A percentile compares a stretch with the other conserved stretches of the same genome.
Conservation (phyloP, 2,329 filamentous ascomycete genomes). For the Xylariaceae sp. region DNA sequence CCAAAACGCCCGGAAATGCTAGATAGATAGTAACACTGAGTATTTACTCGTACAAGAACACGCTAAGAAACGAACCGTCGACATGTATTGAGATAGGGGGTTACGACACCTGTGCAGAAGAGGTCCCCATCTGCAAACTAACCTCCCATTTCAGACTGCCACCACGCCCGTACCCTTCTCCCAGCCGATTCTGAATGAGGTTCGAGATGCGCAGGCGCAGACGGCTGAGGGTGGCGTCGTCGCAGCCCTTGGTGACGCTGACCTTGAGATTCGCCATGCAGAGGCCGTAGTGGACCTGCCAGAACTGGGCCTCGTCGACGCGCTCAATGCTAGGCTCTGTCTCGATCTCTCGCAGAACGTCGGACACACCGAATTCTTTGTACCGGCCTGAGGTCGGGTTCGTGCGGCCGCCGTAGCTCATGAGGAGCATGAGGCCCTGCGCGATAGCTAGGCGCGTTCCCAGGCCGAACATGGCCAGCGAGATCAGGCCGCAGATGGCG, state of each 20-base stretch:
- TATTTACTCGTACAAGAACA: neutral
- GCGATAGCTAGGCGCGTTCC: slow-evolving; percentile 78
- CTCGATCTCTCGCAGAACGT: slow-evolving; percentile 80
- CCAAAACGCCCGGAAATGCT: neutral
- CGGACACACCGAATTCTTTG: slow-evolving; percentile 52
- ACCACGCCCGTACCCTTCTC: slow-evolving; percentile 78
- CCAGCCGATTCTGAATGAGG: slow-evolving; percentile 77
- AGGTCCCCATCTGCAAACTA: slow-evolving; percentile 66
- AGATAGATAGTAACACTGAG: too few species aligned
- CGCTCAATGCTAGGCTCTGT: slow-evolving; percentile 68
- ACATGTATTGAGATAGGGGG: neutral
- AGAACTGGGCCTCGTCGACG: slow-evolving; percentile 90
- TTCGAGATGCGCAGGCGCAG: slow-evolving; percentile 71
- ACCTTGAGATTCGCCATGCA: slow-evolving; percentile 94
- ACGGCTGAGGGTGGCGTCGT: slow-evolving; percentile 66
- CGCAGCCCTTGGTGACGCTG: slow-evolving; percentile 56
- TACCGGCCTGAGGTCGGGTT: slow-evolving; percentile 26
- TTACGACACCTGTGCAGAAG: slow-evolving; percentile 7
- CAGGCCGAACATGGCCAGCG: slow-evolving; percentile 81
- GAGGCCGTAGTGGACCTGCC: slow-evolving; percentile 96
- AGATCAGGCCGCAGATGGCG: slow-evolving; percentile 73
- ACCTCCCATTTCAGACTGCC: slow-evolving; percentile 87
- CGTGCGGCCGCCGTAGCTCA: slow-evolving; percentile 65
- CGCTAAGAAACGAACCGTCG: neutral
- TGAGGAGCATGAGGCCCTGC: slow-evolving; percentile 88